These are phyloP conservation scores for Fusarium euwallaceae DNA, from an alignment of 2,329 filamentous ascomycete genomes.

Conservation along the genomic window DNA sequence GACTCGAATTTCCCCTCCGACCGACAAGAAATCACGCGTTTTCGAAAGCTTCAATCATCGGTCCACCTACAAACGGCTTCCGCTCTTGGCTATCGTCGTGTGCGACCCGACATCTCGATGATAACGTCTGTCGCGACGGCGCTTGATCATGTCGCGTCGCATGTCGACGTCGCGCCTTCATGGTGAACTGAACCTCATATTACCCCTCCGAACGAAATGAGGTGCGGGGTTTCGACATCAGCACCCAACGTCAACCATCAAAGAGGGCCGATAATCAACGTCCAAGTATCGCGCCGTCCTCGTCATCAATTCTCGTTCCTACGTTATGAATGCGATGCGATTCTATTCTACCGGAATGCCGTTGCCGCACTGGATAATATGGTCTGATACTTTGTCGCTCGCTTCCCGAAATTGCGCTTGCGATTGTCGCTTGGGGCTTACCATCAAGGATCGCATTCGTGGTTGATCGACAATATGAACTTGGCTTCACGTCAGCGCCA, in stretches of 20 bases:
- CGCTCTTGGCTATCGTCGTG: slow-evolving; percentile 31
- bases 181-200: slow-evolving; percentile 5
- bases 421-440: not conserved
- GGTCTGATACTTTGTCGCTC: not conserved
- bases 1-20: slow-evolving; percentile 2
- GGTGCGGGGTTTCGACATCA: slow-evolving; percentile 34
- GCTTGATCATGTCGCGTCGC: slow-evolving; percentile 14
- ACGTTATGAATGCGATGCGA: not conserved
- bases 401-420: not conserved
- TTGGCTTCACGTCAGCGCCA: not conserved
- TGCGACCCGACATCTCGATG: slow-evolving; percentile 41
- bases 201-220: slow-evolving; percentile 26
- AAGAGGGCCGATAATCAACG: not conserved
- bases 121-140: slow-evolving; percentile 14
- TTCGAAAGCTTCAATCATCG: slow-evolving; percentile 17
- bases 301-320: not conserved
- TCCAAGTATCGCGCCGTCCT: not conserved
- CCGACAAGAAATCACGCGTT: slow-evolving; percentile 37
- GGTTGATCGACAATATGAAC: not conserved
- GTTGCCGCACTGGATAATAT: not conserved
- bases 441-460: not conserved
- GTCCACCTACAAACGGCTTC: slow-evolving; percentile 8
- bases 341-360: not conserved
- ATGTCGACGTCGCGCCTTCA: slow-evolving; percentile 8
- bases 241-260: not conserved